These are phyloP conservation scores for Hypocrella siamensis DNA, from an alignment of 2,329 filamentous ascomycete species.

Conservation along the genomic window DNA sequence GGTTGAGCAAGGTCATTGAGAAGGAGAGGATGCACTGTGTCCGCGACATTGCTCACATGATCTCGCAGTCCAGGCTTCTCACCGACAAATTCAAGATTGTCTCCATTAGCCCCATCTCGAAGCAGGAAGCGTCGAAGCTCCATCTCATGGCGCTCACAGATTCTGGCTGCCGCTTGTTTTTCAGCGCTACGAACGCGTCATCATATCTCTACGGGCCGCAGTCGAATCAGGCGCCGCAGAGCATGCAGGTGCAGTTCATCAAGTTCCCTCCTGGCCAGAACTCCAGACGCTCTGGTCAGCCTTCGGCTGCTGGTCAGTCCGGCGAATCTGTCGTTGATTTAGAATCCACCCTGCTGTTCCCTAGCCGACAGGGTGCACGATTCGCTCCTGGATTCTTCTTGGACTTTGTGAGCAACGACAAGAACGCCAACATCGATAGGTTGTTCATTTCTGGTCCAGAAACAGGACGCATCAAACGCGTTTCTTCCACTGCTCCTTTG, in stretches of 20 bases:
- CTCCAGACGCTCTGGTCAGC: slow-evolving; percentile 14
- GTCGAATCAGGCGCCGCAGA: slow-evolving; percentile 58
- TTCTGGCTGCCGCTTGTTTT: slow-evolving; percentile 79
- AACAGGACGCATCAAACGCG: slow-evolving; percentile 62
- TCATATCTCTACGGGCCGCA: slow-evolving; percentile 47
- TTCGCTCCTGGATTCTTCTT: slow-evolving; percentile 88
- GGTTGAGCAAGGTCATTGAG: slow-evolving; percentile 47
- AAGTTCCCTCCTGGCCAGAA: slow-evolving; percentile 61
- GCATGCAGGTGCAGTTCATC: slow-evolving; percentile 96
- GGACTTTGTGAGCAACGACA: slow-evolving; percentile 57
- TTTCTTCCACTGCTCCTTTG: slow-evolving; percentile 34
- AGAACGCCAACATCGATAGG: slow-evolving; percentile 43
- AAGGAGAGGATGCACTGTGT: slow-evolving; percentile 46
- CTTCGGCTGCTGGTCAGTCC: slow-evolving; percentile 6
- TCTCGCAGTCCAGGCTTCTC: slow-evolving; percentile 56
- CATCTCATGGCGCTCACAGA: slow-evolving; percentile 83
- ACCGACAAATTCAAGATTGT: slow-evolving; percentile 58
- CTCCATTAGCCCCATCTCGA: slow-evolving; percentile 71
- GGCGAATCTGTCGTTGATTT: slow-evolving; percentile 28
- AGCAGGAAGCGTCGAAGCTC: slow-evolving; percentile 63
- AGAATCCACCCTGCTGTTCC: slow-evolving; percentile 31
- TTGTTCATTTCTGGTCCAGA: slow-evolving; percentile 83
- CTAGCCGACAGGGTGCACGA: slow-evolving; percentile 36
- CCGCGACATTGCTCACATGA: slow-evolving; percentile 73
- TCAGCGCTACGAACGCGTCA: slow-evolving; percentile 73